Evolutionary conservation across 225 moss, liverwort and hornwort genomes (phyloP).

Genomic region (Physcomitrellopsis africana): DNA sequence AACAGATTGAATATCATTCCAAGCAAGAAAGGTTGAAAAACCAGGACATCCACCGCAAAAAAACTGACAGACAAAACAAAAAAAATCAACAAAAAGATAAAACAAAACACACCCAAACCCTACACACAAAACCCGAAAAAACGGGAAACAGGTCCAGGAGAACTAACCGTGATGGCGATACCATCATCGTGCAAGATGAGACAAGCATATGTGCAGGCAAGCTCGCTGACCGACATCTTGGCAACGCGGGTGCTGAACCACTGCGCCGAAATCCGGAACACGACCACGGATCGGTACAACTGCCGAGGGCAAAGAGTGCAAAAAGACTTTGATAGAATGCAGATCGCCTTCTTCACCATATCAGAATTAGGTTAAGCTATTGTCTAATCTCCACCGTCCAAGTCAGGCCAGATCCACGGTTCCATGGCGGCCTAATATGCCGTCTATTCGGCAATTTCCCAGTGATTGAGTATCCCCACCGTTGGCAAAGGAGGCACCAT

Average conservation of each 20-base stretch:
- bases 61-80: no score
- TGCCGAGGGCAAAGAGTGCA: neutral
- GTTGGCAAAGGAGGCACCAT: no score
- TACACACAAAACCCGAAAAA: neutral
- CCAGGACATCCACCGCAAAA: no score
- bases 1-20: no score
- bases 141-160: neutral
- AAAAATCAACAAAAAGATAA: no score
- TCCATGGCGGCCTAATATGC: no score
- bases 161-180: constrained; percentile 57
- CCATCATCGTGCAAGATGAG: constrained; percentile 66
- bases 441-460: no score
- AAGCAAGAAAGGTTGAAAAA: no score
- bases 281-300: neutral
- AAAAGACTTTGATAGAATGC: neutral
- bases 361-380: no score
- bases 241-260: neutral
- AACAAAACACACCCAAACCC: neutral
- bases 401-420: no score
- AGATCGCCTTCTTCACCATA: neutral
- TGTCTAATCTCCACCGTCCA: no score
- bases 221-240: constrained; percentile 44
- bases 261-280: neutral
- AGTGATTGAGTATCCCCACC: no score
- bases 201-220: constrained; percentile 58